These are phyloP conservation scores for Chenopodium quinoa DNA, from an alignment of 148 eudicot species.

Conservation along the genomic window DNA sequence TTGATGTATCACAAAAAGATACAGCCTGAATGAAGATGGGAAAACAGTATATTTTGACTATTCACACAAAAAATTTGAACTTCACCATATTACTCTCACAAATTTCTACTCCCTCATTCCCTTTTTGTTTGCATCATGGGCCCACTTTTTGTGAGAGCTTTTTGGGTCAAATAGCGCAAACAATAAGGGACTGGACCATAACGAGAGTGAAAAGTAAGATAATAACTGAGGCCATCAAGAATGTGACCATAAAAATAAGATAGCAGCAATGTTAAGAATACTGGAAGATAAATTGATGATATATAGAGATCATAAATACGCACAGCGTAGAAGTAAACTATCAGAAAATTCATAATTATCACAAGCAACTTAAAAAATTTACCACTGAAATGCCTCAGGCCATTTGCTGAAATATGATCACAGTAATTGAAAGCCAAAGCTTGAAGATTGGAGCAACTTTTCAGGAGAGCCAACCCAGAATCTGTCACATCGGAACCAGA, in stretches of 20 bases:
- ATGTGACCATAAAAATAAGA: not conserved
- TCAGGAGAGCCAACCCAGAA: constrained; percentile 32
- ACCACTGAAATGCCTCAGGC: constrained; percentile 34
- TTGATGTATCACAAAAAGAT: not conserved
- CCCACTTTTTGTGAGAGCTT: too few species aligned
- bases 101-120: not conserved
- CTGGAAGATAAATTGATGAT: not conserved
- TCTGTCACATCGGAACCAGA: constrained; percentile 43
- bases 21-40: not conserved
- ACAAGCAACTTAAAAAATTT: constrained; percentile 14
- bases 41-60: not conserved
- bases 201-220: not conserved
- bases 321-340: not conserved
- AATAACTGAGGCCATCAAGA: not conserved
- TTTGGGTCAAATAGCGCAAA: too few species aligned
- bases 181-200: too few species aligned
- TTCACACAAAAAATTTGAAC: not conserved
- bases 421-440: constrained; percentile 35
- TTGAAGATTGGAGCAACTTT: constrained; percentile 32
- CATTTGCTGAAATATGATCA: constrained; percentile 30
- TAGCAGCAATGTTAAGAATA: not conserved
- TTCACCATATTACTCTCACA: not conserved
- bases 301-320: not conserved
- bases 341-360: not conserved
- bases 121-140: too few species aligned